These are phyloP conservation scores for Arthrinium phaeospermum DNA, from an alignment of 2,329 filamentous ascomycete species.

Conservation along the genomic window DNA sequence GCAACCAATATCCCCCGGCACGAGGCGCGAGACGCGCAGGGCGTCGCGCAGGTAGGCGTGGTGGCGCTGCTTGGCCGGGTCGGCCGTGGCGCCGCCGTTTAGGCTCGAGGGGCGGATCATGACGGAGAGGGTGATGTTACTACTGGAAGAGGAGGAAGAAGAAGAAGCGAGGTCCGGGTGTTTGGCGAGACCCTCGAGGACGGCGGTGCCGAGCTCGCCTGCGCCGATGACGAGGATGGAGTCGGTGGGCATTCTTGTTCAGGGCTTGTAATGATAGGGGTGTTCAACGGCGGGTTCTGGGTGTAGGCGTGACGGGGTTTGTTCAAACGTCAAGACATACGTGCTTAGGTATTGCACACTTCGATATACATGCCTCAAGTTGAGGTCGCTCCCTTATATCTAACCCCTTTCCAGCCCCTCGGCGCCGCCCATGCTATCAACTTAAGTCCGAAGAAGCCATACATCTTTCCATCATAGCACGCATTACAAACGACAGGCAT, in stretches of 20 bases:
- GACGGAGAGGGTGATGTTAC: constrained; percentile 51
- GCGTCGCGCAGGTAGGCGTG: constrained; percentile 40
- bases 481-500: background rate
- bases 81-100: constrained; percentile 35
- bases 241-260: background rate
- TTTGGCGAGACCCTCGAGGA: constrained; percentile 56
- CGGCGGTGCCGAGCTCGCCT: constrained; percentile 67
- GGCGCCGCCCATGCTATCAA: background rate
- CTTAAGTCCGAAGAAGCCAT: background rate
- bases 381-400: background rate
- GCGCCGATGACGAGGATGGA: constrained; percentile 66
- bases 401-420: too few relatives aligned
- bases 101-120: constrained; percentile 58
- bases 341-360: background rate
- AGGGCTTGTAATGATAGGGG: background rate
- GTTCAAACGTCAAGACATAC: background rate
- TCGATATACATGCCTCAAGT: background rate
- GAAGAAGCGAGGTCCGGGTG: constrained; percentile 46
- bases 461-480: background rate
- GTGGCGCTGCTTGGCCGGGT: constrained; percentile 43
- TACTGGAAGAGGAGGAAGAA: background rate
- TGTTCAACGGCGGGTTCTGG: too few relatives aligned
- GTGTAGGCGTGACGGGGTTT: background rate
- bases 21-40: constrained; percentile 44
- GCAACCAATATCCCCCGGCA: constrained; percentile 48